phyloP scores from a whole-genome alignment of 768 basidiomycete species.

The Saitozyma sp. region DNA sequence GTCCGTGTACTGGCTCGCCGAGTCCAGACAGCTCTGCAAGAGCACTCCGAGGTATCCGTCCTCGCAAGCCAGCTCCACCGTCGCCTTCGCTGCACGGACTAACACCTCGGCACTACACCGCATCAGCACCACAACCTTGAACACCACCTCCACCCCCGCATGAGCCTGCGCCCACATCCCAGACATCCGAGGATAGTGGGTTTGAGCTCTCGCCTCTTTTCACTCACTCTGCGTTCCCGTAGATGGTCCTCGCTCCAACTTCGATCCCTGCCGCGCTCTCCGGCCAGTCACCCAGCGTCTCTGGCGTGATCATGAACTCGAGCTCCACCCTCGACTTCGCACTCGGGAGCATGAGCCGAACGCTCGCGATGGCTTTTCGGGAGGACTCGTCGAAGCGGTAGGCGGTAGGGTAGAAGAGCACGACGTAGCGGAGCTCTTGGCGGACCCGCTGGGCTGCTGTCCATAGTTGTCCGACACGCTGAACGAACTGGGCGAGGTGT shows the following conservation, averaged over 20 bases:
- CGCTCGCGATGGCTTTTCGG: conserved; percentile 1
- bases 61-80: conserved; percentile 14
- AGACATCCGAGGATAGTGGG: too few relatives aligned
- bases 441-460: conserved; percentile 33
- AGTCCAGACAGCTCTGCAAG: conserved; percentile 34
- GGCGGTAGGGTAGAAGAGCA: conserved; percentile 31
- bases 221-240: conserved; percentile 39
- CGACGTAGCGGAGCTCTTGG: conserved; percentile 35
- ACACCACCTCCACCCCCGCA: too few relatives aligned
- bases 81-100: conserved; percentile 9
- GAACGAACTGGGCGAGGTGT: conserved; percentile 28
- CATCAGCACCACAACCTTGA: background rate
- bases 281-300: conserved; percentile 34
- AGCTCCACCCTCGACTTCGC: conserved; percentile 28
- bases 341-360: conserved; percentile 25
- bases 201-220: background rate
- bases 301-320: conserved; percentile 15
- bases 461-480: conserved; percentile 38
- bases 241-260: conserved; percentile 25
- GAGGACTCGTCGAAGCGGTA: background rate
- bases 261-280: conserved; percentile 15
- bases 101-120: conserved; percentile 16
- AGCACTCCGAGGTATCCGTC: conserved; percentile 32
- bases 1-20: conserved; percentile 11
- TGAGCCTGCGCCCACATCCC: too few relatives aligned